Base-by-base conservation (phyloP, 2,329 filamentous ascomycete species). In the Aspergillus ruber region DNA sequence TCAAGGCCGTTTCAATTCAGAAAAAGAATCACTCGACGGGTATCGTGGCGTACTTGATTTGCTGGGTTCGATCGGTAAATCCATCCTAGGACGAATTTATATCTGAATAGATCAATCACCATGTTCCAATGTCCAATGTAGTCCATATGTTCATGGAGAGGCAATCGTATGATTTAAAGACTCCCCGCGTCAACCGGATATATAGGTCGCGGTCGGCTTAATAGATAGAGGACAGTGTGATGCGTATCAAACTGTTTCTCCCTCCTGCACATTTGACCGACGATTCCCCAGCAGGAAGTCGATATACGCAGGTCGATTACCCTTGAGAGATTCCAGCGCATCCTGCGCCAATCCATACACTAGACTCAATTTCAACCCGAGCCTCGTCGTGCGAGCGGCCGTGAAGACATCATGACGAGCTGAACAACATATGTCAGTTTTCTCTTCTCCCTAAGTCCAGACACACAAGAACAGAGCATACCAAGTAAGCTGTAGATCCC, bases 401-500 rank as follows among this genome's bases (percentile, higher is more conserved):
- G 85, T 86, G 50, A 84, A 82, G 25, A 91, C 72, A 29, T 90
- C 87, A 59, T 96, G 88, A 38, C 84, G 80, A 74, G 90, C 87
- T 91, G 64, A 29, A 51, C 42, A 21, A 45, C 43, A 35, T 42
- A 15, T 33, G 29, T 36, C 29, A 21, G n/a, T 27, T 15, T 27
- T 18, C 17, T 18, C 21, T 27, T 21, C 21, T 6, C 21, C 21
- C 21, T 6, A 42, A 23, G 38, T 2, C 15, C 48, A 39, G 42
- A 13, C 13, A 39, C 44, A 43, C 49, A 39, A 17, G 35, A 44
- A 40, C 18, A 3, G 9, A 42, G 75, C 84, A 64, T 77, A 90
- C 89, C 87, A 81, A 87, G 86, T 49, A 90, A 73, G 64, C 90
- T 95, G 75, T 95, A 96, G 7, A 83, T 77, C 2, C 91, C 91